A percentile compares a stretch with the other conserved stretches of the same genome.
Evolutionary conservation across 352 stramenopile genomes (phyloP).

Genomic region (Globisporangium polare): DNA sequence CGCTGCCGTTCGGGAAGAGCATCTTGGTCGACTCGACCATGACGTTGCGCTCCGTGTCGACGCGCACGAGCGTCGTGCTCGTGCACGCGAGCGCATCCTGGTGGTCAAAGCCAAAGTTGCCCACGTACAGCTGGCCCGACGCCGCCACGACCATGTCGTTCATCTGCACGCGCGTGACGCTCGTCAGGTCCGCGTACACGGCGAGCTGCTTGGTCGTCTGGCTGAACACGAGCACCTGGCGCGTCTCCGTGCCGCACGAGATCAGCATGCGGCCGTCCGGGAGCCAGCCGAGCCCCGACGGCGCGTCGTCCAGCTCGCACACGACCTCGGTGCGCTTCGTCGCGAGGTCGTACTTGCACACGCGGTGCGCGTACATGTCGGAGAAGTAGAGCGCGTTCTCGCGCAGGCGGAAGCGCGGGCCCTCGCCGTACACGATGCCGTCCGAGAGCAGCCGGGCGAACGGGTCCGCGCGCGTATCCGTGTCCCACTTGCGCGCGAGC

Average conservation of each 20-base stretch:
- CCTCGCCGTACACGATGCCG: constrained; percentile 54
- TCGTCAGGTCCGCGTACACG: constrained; percentile 47
- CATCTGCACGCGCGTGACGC: constrained; percentile 40
- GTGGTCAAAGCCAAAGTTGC: constrained; percentile 66
- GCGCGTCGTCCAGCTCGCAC: constrained; percentile 40
- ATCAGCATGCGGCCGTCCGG: constrained; percentile 59
- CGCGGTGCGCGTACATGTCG: constrained; percentile 60
- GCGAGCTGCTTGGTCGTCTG: constrained; percentile 23
- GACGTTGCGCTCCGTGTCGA: constrained; percentile 37
- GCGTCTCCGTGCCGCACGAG: constrained; percentile 42
- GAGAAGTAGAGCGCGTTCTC: constrained; percentile 60
- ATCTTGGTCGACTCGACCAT: constrained; percentile 51
- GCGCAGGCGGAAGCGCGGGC: constrained; percentile 46
- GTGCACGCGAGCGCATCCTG: constrained; percentile 24
- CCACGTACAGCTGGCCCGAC: constrained; percentile 41
- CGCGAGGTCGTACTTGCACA: constrained; percentile 52
- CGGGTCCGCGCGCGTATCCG: constrained; percentile 21
- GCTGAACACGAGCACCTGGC: constrained; percentile 40
- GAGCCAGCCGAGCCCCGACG: constrained; percentile 62
- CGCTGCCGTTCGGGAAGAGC: constrained; percentile 68
- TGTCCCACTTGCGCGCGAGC: constrained; percentile 13
- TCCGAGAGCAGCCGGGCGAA: constrained; percentile 27
- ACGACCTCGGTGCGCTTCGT: constrained; percentile 34
- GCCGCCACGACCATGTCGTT: constrained; percentile 66
- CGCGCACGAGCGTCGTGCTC: constrained; percentile 54